Base-by-base conservation (phyloP, 768 basidiomycete species). In the Suillus subluteus region DNA sequence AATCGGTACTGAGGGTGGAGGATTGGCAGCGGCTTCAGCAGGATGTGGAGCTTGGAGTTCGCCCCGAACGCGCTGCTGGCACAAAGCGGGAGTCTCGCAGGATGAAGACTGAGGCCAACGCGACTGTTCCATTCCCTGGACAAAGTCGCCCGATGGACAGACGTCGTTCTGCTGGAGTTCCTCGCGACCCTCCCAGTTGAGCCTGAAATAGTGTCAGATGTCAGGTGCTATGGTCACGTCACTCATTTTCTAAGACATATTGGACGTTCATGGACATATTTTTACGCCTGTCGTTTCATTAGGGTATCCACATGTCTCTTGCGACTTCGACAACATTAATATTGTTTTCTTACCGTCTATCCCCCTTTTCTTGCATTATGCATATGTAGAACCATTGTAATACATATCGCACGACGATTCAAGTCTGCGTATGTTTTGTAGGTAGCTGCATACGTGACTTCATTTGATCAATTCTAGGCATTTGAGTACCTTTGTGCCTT, bases 21-120 rank as follows among this genome's bases (percentile, higher is more conserved):
- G 92, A 93, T 74, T 94, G 93, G 92, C 89, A 92, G 76, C 85
- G 86, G 69, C 84, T 88, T 71, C 92, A 94, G 74, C 82, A 86
- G 62, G 84, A 87, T 55, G 74, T 75, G 6, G 79, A 78, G 59
- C 46, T 78, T 15, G 76, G 76, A 12, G 16, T 79, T 56, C 78
- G 74, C 1, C 69, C 73, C 3, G 78, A 76, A 2, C 66, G 65
- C 18, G 52, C 66, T 4, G 67, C 56, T 54, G 66, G 69, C 3
- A 32, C 70, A 35, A 73, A 58, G 68, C 74, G 68, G 6, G 74
- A 80, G 30, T 69, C 77, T 21, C 73, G 74, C 30, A 41, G 62
- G 43, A 35, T 32, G 12, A 61, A 21, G 21, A 2, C 18, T 12
- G 59, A 61, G 41, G 63, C 35, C 0, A 70, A 41, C 23, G 72